Conservation (phyloP, 805 yeast species). For the Candida xyloterini region DNA sequence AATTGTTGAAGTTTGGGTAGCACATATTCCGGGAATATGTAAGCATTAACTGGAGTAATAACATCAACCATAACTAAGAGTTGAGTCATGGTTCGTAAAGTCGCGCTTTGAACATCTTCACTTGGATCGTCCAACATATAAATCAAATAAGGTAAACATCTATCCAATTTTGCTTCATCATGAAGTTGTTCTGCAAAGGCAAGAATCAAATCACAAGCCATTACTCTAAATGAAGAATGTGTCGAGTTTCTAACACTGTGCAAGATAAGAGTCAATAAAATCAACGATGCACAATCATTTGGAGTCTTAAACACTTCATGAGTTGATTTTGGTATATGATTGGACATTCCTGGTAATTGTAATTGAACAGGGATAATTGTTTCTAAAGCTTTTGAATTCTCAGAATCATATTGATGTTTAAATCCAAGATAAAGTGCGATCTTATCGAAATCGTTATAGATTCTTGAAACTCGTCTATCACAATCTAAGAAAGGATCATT, state of each 20-base stretch:
- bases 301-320: constrained; percentile 25
- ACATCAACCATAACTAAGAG: constrained; percentile 59
- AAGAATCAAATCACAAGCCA: constrained; percentile 72
- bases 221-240: constrained; percentile 55
- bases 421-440: constrained; percentile 42
- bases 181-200: constrained; percentile 72
- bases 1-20: constrained; percentile 62
- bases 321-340: constrained; percentile 42
- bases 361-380: constrained; percentile 39
- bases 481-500: constrained; percentile 39
- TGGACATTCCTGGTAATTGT: constrained; percentile 51
- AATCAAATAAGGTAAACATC: constrained; percentile 78
- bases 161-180: constrained; percentile 82
- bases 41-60: constrained; percentile 71
- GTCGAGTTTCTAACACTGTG: constrained; percentile 61
- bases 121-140: constrained; percentile 68
- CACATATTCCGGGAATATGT: constrained; percentile 78
- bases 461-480: constrained; percentile 55
- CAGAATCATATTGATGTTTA: constrained; percentile 23
- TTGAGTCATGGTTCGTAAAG: constrained; percentile 65
- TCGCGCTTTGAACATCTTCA: constrained; percentile 61
- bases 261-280: constrained; percentile 55
- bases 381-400: constrained; percentile 6
- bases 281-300: constrained; percentile 49
- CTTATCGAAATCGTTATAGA: constrained; percentile 57